Base-by-base conservation (phyloP, 345 rosid genomes). In the Noccaea caerulescens region DNA sequence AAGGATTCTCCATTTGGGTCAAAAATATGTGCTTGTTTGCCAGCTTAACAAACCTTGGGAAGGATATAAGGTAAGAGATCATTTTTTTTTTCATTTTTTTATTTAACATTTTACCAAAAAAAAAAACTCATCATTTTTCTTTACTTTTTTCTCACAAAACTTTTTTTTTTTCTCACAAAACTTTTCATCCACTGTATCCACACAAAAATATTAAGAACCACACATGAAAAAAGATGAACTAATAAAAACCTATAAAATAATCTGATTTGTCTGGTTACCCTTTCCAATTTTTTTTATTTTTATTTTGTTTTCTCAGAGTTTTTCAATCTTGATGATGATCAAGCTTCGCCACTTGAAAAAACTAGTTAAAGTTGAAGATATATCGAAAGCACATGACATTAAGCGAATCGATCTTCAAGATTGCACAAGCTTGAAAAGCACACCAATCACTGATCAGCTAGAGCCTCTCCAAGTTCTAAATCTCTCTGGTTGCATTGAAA, bases 401-500 rank as follows among this genome's bases (percentile, higher is more conserved):
- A 52, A 67, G 61, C 2, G 54, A 41, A 13, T 66, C 7, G 30
- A 66, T 53, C 43, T 69, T 34, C 45, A 10, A 36, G 13, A 69
- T 6, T 69, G 64, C 66, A 58, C 2, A 34, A 45, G 4, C 23
- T 27, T 69, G 27, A 38, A 57, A 46, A 69, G 39, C 36, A 46
- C 37, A 36, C 45, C 25, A 46, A 10, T 11, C 3, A 69, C 49
- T 36, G 65, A 58, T 37, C 1, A 58, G 38, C 47, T 69, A 12
- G 8, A 58, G 0, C 13, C 0, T 69, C 64, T 58, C 25, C 14
- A 46, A 36, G 2, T 45, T 36, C 30, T 69, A 8, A 10, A 58
- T 58, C 57, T 69, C 3, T 58, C 57, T 58, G 58, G 58, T 37
- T 69, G 73, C 73, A 69, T 0, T 2, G 49, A 27, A 27, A 27